Base-by-base conservation (phyloP, 1,284 basidiomycete species). In the Microbotryum lychnidis-dioicae region DNA sequence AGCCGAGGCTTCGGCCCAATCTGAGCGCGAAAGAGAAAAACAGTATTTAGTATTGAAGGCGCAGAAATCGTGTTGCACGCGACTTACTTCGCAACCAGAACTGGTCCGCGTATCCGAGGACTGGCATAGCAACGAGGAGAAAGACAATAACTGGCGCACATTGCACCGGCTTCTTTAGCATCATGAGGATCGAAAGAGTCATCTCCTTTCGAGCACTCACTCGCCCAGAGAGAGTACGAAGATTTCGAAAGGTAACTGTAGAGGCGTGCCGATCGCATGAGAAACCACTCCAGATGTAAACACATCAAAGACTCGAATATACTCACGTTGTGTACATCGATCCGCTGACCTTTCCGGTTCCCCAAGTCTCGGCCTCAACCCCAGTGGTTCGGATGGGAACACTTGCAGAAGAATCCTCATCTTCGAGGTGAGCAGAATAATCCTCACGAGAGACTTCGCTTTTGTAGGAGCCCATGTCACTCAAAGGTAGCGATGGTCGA, bases 1-100 rank as follows among this genome's bases (percentile, higher is more conserved):
- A 1, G 48, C 29, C 16, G 62, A 51, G 1, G 62, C 51, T 21
- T 66, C 67, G n/a, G 65, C 67, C 67, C 67, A 69, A 4, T 49
- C 58, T 53, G 57, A 9, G 21, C 23, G 48, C 20, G 48, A 16
- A 14, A 14, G 12, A 27, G 6, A 10, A 4, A 6, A 42, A 10
- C 27, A 18, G 47, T 16, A 3, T 2, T 2, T 25, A 21, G 0
- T 29, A 37, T 25, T 9, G 3, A 3, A 29, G n/a, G 10, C 12
- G 18, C 10, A 29, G 23, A 25, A 25, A 45, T 6, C 27, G 37
- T 42, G 14, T 42, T 18, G 37, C 14, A 42, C 6, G 31, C 10
- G 16, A 33, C 56, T 48, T 55, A 56, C 56, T 50, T n/a, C 57
- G 61, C 2, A 65, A 56, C 69, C 60, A 63, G 16, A 57, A 62